Percentiles rank a stretch among this genome's conserved stretches.
phyloP scores from a whole-genome alignment of 768 basidiomycete species.

The Candolleomyces efflorescens region DNA sequence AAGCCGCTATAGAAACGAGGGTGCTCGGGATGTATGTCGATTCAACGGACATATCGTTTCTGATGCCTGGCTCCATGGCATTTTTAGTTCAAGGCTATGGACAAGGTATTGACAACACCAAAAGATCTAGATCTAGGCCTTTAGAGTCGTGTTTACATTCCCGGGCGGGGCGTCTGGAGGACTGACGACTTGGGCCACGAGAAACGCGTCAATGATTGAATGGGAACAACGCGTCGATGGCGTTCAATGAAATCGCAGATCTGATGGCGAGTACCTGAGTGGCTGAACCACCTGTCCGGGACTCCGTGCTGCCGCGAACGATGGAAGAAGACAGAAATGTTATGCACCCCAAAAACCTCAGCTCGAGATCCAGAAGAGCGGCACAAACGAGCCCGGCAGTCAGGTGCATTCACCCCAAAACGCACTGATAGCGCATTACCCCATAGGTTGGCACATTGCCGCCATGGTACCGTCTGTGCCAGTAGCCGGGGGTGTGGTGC shows the following conservation, averaged over 20 bases:
- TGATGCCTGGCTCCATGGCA: not conserved
- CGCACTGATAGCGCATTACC: not conserved
- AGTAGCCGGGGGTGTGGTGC: conserved; percentile 11
- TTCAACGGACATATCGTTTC: not conserved
- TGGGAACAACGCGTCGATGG: not conserved
- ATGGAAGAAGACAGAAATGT: no score
- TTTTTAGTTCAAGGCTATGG: conserved; percentile 1
- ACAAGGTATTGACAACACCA: not conserved
- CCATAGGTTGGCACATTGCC: conserved; percentile 4
- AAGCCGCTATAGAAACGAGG: not conserved
- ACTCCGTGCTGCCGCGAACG: not conserved
- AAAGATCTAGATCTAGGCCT: not conserved
- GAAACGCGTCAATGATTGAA: not conserved
- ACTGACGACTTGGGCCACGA: no score
- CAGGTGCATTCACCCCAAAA: conserved; percentile 7
- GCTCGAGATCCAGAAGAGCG: not conserved
- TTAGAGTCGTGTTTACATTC: no score
- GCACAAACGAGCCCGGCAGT: conserved; percentile 4
- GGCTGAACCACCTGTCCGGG: not conserved
- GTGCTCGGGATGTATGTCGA: conserved; percentile 1
- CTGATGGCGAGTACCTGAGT: not conserved
- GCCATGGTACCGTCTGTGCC: conserved; percentile 9
- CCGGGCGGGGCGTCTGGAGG: no score
- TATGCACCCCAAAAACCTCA: not conserved
- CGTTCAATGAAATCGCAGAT: conserved; percentile 5